A percentile compares a stretch with the other conserved stretches of the same genome.
Conservation (phyloP, 768 basidiomycete genomes). For the Galerina sulciceps region DNA sequence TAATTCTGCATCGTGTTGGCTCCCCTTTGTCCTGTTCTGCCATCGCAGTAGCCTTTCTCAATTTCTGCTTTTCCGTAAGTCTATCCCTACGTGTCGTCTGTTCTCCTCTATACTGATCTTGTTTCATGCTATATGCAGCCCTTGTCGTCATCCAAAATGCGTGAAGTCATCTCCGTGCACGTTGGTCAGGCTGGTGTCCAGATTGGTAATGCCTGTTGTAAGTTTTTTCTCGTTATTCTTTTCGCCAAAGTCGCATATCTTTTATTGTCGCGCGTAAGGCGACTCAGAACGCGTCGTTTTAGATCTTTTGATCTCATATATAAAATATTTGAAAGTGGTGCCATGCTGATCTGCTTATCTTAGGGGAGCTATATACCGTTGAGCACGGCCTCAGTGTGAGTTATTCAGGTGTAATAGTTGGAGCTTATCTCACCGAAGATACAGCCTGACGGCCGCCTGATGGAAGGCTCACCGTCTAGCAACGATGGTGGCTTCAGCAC, state of each 20-base stretch:
- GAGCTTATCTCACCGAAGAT: constrained; percentile 21
- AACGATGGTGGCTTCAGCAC: constrained; percentile 95
- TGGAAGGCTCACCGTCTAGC: constrained; percentile 73
- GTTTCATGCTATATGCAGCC: constrained; percentile 17
- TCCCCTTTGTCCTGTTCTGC: constrained; percentile 46
- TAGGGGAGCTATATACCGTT: constrained; percentile 98
- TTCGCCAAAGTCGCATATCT: constrained; percentile 3
- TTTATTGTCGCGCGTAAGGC: constrained; percentile 21
- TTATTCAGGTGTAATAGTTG: constrained; percentile 3
- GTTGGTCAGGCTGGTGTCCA: constrained; percentile 99
- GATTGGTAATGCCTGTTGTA: constrained; percentile 98
- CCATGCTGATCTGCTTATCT: constrained; percentile 44
- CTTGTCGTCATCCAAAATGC: constrained; percentile 54
- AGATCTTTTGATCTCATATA: constrained; percentile 19
- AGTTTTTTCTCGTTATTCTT: constrained; percentile 43
- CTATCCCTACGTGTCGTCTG: constrained; percentile 25
- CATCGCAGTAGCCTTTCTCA: constrained; percentile 40
- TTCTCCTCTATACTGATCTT: constrained; percentile 22
- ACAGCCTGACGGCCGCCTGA: constrained; percentile 93
- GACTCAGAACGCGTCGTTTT: constrained; percentile 35
- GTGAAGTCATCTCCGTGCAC: constrained; percentile 98
- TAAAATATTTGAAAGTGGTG: constrained; percentile 27
- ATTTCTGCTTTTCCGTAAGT: constrained; percentile 36
- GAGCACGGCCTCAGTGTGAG: constrained; percentile 97
- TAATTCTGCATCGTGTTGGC: constrained; percentile 48